Evolutionary conservation across 1,139 yeast species (phyloP).

Genomic region (Zygoascus meyerae): DNA sequence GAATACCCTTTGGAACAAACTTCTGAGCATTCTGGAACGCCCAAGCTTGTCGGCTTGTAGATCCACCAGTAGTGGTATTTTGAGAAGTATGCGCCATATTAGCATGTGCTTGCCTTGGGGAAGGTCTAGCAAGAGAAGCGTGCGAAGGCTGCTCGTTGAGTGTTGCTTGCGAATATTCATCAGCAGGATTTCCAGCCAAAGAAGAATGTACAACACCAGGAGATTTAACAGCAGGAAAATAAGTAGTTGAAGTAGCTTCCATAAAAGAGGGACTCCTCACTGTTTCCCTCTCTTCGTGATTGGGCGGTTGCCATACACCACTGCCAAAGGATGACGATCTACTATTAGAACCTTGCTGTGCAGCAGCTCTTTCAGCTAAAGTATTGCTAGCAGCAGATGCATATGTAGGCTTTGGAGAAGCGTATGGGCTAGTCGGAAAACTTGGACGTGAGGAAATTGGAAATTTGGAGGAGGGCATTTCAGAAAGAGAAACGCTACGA

Average conservation of each 20-base stretch:
- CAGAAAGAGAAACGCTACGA: constrained; percentile 8
- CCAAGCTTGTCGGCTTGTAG: neutral
- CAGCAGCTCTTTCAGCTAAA: constrained; percentile 1
- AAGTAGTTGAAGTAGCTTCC: neutral
- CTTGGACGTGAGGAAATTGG: too few relatives aligned
- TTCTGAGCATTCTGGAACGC: constrained; percentile 4
- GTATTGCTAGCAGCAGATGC: constrained; percentile 11
- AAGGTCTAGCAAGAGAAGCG: neutral
- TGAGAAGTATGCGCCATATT: too few relatives aligned
- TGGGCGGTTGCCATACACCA: constrained; percentile 10
- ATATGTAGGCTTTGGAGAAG: constrained; percentile 21
- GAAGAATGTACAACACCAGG: neutral
- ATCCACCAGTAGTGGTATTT: neutral
- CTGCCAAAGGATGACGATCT: constrained; percentile 11
- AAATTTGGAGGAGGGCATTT: constrained; percentile 2
- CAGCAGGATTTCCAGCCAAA: neutral
- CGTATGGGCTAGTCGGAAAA: constrained; percentile 16
- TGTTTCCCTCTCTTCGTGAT: constrained; percentile 1
- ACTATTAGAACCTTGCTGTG: constrained; percentile 4
- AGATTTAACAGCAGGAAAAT: neutral
- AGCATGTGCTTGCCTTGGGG: neutral
- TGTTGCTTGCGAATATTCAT: neutral
- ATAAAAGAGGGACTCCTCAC: constrained; percentile 3
- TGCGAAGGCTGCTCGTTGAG: neutral
- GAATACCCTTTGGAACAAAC: constrained; percentile 1